Evolutionary conservation across 179 eudicot species (phyloP).

Genomic region (Gypsophila paniculata): DNA sequence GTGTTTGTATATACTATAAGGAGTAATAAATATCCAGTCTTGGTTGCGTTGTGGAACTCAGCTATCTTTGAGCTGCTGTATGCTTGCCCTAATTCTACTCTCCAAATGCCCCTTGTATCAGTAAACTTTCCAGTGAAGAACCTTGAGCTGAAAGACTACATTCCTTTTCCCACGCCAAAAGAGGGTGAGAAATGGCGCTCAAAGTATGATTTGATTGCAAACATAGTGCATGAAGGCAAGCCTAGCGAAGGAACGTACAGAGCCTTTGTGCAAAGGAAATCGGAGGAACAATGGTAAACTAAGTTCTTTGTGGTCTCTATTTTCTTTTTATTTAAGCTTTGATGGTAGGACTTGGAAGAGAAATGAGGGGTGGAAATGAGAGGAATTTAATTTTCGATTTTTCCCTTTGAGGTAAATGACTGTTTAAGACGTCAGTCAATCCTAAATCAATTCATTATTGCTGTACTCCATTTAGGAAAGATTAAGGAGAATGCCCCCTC

Average conservation of each 20-base stretch:
- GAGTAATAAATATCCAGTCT: neutral
- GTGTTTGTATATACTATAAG: neutral
- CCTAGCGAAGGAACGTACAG: slow-evolving; percentile 95
- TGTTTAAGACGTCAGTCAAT: no score
- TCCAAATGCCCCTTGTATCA: slow-evolving; percentile 23
- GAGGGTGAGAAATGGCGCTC: slow-evolving; percentile 62
- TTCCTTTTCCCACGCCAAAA: slow-evolving; percentile 73
- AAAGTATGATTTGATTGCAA: slow-evolving; percentile 89
- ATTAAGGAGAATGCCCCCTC: no score
- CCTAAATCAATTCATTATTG: no score
- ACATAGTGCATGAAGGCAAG: slow-evolving; percentile 96
- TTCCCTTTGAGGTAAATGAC: no score
- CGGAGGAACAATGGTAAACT: slow-evolving; percentile 85
- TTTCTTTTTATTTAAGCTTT: neutral
- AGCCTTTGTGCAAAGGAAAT: slow-evolving; percentile 92
- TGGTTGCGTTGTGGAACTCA: neutral
- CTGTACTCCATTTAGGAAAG: no score
- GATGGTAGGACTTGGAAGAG: neutral
- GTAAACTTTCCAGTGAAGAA: slow-evolving; percentile 98
- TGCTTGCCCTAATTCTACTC: slow-evolving; percentile 4
- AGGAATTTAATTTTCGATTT: neutral
- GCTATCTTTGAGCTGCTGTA: neutral
- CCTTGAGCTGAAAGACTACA: slow-evolving; percentile 92
- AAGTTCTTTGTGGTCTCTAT: neutral
- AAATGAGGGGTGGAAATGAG: neutral